Conservation (phyloP, 495 filamentous ascomycete species). For the Chlorociboria aeruginascens region DNA sequence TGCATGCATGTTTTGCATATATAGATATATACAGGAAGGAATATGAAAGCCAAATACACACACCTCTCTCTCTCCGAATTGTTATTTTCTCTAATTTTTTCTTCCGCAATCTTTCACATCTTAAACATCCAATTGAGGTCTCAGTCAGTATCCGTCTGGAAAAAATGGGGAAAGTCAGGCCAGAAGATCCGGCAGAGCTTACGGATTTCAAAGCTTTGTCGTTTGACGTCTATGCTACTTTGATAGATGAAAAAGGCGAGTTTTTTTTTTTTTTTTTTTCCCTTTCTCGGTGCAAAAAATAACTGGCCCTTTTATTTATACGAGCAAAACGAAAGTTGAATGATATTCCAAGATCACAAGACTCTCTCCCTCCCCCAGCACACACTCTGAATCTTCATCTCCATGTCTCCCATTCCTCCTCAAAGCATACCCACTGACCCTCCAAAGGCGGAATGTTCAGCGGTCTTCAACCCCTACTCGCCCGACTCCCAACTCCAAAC, state of each 20-base stretch:
- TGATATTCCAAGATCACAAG: not conserved
- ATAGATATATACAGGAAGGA: too few species aligned
- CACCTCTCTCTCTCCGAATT: too few species aligned
- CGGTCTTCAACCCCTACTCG: constrained; percentile 15
- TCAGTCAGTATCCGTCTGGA: not conserved
- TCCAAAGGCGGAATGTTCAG: constrained; percentile 19
- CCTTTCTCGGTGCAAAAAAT: too few species aligned
- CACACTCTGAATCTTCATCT: not conserved
- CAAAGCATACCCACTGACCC: constrained; percentile 11
- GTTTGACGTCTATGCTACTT: constrained; percentile 76
- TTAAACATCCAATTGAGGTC: too few species aligned
- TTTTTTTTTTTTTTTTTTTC: constrained; percentile 12
- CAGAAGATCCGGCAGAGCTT: constrained; percentile 2
- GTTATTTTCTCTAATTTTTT: too few species aligned
- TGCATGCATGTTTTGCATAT: too few species aligned
- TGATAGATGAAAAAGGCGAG: constrained; percentile 59
- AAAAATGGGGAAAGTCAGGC: constrained; percentile 4
- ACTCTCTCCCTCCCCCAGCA: too few species aligned
- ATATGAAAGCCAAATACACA: too few species aligned
- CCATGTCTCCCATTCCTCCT: not conserved
- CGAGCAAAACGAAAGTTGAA: not conserved
- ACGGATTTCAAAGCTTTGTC: constrained; percentile 32
- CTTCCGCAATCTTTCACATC: too few species aligned
- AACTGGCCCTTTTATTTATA: too few species aligned
- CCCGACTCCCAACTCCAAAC: not conserved